Base-by-base conservation (phyloP, 495 filamentous ascomycete species). In the Aspergillus avenaceus region DNA sequence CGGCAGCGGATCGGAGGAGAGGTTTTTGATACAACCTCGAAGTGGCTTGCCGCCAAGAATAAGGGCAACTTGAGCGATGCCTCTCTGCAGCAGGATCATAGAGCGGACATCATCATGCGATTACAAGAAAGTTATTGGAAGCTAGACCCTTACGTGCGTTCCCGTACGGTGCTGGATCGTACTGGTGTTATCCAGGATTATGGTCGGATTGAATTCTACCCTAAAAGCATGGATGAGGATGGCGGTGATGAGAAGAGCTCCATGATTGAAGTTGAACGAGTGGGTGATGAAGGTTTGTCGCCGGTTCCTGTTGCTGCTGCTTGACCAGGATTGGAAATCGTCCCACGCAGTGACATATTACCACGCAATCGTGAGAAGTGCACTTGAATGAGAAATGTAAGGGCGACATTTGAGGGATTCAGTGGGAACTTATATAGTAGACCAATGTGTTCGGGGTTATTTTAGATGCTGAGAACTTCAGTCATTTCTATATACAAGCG, bases 81-180 rank as follows among this genome's bases (percentile, higher is more conserved):
- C 11, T 48, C 56, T 9, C 72, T 76, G 23, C 79, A 85, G 41
- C 67, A 72, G 8, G 74, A 64, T 11, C 78, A 81, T n/a, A 74
- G 79, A 44, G 79, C 83, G 8, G 73, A 75, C 38, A 61, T 96
- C 3, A 70, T 83, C 0, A 79, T 78, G 50, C 64, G 77, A 40
- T 61, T 97, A 49, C 73, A 80, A 8, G 74, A 79, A 31, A 88
- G 90, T 50, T 95, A 97, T 67, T 98, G 93, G 92, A 63, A 70
- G 18, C 56, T 90, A 2, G 88, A 93, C 58, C 85, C 85, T 0
- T 90, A 89, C 62, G 31, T 87, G 7, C 73, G 90, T n/a, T 87
- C 86, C 12, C 72, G 84, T 56, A 80, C 78, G 6, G 66, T 74
- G 26, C 88, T 91, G 49, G 89, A 93, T 58, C 79, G 89, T 16